phyloP scores from a whole-genome alignment of 345 rosid species.

The Citropsis articulata region DNA sequence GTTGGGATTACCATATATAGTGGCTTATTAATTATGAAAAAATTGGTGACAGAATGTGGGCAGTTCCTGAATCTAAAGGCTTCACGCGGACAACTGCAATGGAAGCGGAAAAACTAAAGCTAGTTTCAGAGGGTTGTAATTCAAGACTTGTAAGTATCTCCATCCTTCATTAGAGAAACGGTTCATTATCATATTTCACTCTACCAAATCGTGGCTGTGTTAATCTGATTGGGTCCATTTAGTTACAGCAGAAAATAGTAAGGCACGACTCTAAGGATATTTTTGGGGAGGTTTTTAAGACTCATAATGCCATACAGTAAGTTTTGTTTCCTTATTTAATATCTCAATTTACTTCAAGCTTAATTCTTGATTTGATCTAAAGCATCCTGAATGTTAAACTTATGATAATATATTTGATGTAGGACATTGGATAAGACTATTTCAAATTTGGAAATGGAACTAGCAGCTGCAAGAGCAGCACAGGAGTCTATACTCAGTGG shows the following conservation, averaged over 20 bases:
- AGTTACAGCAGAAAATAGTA: constrained; percentile 71
- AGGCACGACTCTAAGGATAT: constrained; percentile 59
- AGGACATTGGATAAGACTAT: constrained; percentile 92
- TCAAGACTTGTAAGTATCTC: constrained; percentile 55
- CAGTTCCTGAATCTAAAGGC: constrained; percentile 64
- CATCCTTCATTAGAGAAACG: background rate
- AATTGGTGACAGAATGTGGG: constrained; percentile 62
- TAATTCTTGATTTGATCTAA: constrained; percentile 4
- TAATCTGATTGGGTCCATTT: constrained; percentile 36
- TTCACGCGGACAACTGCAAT: constrained; percentile 50
- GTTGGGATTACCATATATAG: constrained; percentile 8
- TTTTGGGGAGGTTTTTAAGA: constrained; percentile 66
- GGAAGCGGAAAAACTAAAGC: constrained; percentile 72
- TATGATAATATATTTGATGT: constrained; percentile 17
- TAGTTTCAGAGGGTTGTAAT: constrained; percentile 78
- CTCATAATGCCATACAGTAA: constrained; percentile 84
- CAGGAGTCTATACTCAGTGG: constrained; percentile 69
- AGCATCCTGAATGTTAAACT: constrained; percentile 9
- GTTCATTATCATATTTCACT: constrained; percentile 4
- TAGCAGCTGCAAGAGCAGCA: constrained; percentile 86
- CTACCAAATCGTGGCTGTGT: constrained; percentile 1
- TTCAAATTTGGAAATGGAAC: constrained; percentile 95
- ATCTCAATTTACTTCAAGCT: background rate
- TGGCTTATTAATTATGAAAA: constrained; percentile 8
- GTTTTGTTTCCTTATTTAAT: constrained; percentile 18